Conservation (phyloP, 2,329 filamentous ascomycete genomes). For the Thelonectria rubi region DNA sequence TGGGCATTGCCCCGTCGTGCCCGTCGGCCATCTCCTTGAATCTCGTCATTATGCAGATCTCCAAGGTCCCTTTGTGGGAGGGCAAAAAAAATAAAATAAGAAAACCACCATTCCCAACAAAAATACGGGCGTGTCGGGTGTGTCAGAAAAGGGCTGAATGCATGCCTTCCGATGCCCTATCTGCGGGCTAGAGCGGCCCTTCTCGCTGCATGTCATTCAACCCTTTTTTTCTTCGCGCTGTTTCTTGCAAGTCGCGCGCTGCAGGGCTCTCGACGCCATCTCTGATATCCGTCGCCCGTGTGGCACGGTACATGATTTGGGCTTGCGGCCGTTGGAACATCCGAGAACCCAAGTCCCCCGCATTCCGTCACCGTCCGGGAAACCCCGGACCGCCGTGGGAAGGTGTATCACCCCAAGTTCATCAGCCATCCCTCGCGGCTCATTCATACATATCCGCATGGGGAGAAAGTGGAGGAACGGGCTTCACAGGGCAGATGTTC, state of each 20-base stretch:
- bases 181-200: slow-evolving; percentile 28
- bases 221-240: background rate
- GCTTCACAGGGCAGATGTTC: slow-evolving; percentile 23
- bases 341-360: background rate
- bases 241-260: too few species aligned
- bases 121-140: slow-evolving; percentile 16
- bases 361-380: slow-evolving; percentile 10
- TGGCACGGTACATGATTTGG: slow-evolving; percentile 9
- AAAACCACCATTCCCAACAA: background rate
- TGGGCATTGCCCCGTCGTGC: slow-evolving; percentile 25
- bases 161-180: slow-evolving; percentile 10
- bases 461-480: background rate
- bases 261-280: slow-evolving; percentile 3
- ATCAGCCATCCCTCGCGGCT: slow-evolving; percentile 1
- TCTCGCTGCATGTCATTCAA: slow-evolving; percentile 28
- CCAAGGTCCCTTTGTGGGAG: slow-evolving; percentile 23
- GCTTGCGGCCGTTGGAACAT: slow-evolving; percentile 3
- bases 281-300: slow-evolving; percentile 1
- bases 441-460: background rate
- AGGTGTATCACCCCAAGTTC: slow-evolving; percentile 4
- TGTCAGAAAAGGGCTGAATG: slow-evolving; percentile 28
- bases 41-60: slow-evolving; percentile 15
- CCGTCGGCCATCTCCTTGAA: slow-evolving; percentile 32
- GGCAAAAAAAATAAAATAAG: slow-evolving; percentile 7
- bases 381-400: slow-evolving; percentile 21